Base-by-base conservation (phyloP, 202 grass and related monocot genomes). In the Brachypodium distachyon region DNA sequence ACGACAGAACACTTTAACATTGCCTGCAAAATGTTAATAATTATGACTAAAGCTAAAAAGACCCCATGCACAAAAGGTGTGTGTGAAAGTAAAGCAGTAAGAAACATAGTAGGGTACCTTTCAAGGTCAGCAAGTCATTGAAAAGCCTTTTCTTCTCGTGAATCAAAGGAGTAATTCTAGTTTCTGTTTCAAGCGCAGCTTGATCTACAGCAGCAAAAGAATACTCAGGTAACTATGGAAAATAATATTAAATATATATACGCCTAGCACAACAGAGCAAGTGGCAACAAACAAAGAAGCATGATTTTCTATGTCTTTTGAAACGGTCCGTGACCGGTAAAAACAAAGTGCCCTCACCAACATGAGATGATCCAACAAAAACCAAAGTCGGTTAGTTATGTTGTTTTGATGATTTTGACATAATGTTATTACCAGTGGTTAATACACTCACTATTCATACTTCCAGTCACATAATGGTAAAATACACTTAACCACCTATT, bases 141-240 rank as follows among this genome's bases (percentile, higher is more conserved):
- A 98, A 98, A 84, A 98, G 81, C 53, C 63, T 88, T 88, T 92
- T 98, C 80, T 95, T 98, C 82, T 98, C 95, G 67, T 95, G 87
- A 70, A 92, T 87, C 80, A 90, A 75, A 62, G 95, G 95, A 81
- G 85, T 78, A 54, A 98, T 92, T 87, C 91, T 91, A 80, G 91
- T 90, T 84, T 95, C 91, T 33, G 85, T 87, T 88, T 98, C 95
- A 82, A 95, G 79, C 77, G 95, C 85, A 83, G 89, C 91, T 90
- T 98, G 89, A 92, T 98, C 95, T 98, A 84, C 61, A 86, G 42
- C 9, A 82, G 50, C 29, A 77, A 73, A 74, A 72, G 7, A 52
- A n/a, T 55, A 77, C 23, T 68, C 58, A 86, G 56, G 61, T 47
- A 65, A 50, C 14, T 61, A 72, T 33, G 56, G 2, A 74, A n/a